These are phyloP conservation scores for Podospora pseudocomata DNA, from an alignment of 495 filamentous ascomycete genomes.

Conservation along the genomic window DNA sequence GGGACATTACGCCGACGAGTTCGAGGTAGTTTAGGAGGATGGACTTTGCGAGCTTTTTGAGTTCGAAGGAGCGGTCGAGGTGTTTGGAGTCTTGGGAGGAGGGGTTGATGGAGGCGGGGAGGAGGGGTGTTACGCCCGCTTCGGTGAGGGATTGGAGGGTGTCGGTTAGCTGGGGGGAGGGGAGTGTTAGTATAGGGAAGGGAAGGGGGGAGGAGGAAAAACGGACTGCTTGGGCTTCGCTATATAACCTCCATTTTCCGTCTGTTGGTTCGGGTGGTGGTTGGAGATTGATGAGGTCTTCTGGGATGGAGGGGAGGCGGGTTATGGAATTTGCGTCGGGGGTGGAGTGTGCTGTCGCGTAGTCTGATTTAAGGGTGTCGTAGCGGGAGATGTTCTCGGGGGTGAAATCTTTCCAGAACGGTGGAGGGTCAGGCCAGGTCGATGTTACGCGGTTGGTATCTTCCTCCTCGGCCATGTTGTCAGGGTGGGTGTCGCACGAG, in stretches of 20 bases:
- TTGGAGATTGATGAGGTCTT: slow-evolving; percentile 72
- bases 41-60: slow-evolving; percentile 75
- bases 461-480: slow-evolving; percentile 38
- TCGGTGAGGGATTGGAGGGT: slow-evolving; percentile 64
- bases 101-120: slow-evolving; percentile 41
- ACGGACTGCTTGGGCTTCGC: slow-evolving; percentile 59
- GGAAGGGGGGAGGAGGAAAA: background rate
- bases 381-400: slow-evolving; percentile 68
- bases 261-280: slow-evolving; percentile 71
- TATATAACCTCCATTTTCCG: slow-evolving; percentile 72
- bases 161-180: slow-evolving; percentile 50
- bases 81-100: slow-evolving; percentile 40
- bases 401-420: slow-evolving; percentile 88
- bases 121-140: slow-evolving; percentile 66
- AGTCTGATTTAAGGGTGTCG: slow-evolving; percentile 45
- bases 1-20: slow-evolving; percentile 64
- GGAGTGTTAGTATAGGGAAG: background rate
- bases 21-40: slow-evolving; percentile 82
- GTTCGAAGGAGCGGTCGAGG: slow-evolving; percentile 67
- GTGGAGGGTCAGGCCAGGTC: slow-evolving; percentile 74
- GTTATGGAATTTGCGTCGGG: slow-evolving; percentile 23
- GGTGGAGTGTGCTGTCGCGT: slow-evolving; percentile 24
- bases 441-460: slow-evolving; percentile 38
- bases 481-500: background rate
- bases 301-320: slow-evolving; percentile 57